Evolutionary conservation across 305 asterid genomes (phyloP), one percentile per base, ranked within the genome.

Genomic region (Fraxinus dipetala): DNA sequence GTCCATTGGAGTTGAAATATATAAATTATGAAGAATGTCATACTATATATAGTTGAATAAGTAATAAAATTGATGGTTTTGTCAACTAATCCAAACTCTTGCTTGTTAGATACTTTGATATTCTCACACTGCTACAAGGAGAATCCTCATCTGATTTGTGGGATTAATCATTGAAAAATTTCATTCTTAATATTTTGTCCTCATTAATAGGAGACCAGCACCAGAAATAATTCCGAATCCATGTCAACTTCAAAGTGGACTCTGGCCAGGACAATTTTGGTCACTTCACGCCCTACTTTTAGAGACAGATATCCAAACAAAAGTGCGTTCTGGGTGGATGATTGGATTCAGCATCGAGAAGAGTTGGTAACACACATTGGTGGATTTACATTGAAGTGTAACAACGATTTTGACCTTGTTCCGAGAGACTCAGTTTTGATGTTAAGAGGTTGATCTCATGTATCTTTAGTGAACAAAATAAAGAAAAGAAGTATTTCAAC

Each of bases 191-290:
- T 26, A 14, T 65, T n/a, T 26, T 65, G 36, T 82, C 48, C 75
- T 78, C 34, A 48, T 79, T 80, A 30, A 59, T 89, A 93, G 95
- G 94, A 78, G 84, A 88, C 78, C 92, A 89, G 65, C 92, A 80
- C 76, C 84, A 83, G 74, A 84, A 86, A 70, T 89, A 87, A 89
- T 87, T 80, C 80, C 28, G 65, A 6, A 13, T 36, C 10, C 24
- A 14, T 77, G 28, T 85, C 59, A 45, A 77, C 80, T 65, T 86
- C 83, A 38, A 48, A 86, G 78, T 26, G 65, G 78, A 78, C 73
- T 76, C 80, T 61, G 63, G 80, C 82, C 84, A 72, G 79, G 79
- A 81, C 79, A 72, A 20, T 26, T 76, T 72, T 45, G 86, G 80
- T 72, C 82, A 56, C 72, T 4, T 65, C 73, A 26, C 11, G 73